Base-by-base conservation (phyloP, 2,329 filamentous ascomycete genomes). In the Cercospora sp. region DNA sequence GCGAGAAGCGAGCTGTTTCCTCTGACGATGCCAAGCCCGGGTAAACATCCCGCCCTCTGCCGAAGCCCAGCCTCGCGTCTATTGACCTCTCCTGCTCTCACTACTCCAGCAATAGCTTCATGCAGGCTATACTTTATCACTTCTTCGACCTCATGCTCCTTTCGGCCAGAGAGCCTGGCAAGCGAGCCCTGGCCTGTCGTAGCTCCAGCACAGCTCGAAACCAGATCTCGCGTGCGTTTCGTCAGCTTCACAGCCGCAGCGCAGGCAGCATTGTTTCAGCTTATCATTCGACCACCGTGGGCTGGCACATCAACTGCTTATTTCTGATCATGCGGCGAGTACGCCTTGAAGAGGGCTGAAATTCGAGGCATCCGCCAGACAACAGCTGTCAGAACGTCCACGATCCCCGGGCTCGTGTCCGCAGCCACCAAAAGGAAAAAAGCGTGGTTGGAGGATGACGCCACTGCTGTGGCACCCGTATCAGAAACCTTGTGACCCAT, bases 391-490 rank as follows among this genome's bases (percentile, higher is more conserved):
- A n/a, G n/a, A n/a, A n/a, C n/a, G 53, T 2, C 16, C 8, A 23
- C 16, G 28, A 33, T 9, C 16, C 2, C 9, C 55, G 28, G 3
- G 9, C 55, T 59, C 55, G 55, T 31, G 55, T 59, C 26, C 28
- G 30, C 55, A 59, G 31, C 5, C 31, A 59, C 28, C 28, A 59
- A 6, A 59, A 59, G 18, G 3, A 39, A 28, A 36, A 59, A 57
- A 57, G 28, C 55, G 55, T 59, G 55, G 55, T 59, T 59, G 28
- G 31, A 59, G 55, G 55, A 59, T 36, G 16, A 31, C 28, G 55
- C 55, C 61, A 60, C 65, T 67, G 65, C 61, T 64, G 65, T 67
- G 42, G 20, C 61, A 67, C 55, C n/a, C 61, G 55, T 60, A 67
- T 67, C 33, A 6, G 57, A 60, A 60, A 55, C 31, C 13, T 36